Base-by-base conservation (phyloP, 495 filamentous ascomycete genomes). In the Penicillium dipodomyicola region DNA sequence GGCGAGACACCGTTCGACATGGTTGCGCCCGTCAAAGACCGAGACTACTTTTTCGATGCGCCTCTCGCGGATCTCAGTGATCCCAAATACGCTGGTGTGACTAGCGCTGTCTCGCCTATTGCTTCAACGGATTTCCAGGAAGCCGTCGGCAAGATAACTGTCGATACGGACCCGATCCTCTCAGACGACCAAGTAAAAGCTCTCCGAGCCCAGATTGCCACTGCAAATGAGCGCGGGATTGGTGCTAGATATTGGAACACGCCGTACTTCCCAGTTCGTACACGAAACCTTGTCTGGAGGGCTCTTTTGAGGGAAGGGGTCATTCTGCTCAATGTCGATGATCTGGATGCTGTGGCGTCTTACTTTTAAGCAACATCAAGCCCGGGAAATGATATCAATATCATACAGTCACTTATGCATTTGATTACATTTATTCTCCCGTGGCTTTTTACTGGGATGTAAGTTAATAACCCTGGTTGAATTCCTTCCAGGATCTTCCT, bases 311-410 rank as follows among this genome's bases (percentile, higher is more conserved):
- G 73, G 35, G 87, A 90, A 60, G 88, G 88, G 0, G 85, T 87
- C 11, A 82, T 84, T 46, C 71, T 92, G 40, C 70, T 95, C 48
- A 93, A 91, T 71, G 89, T 85, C 0, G 90, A 95, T 75, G 88
- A 94, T 71, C 65, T 95, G 40, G 71, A 81, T 58, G 82, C 73
- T 35, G 84, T 78, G 25, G 68, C 75, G 7, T 60, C 67, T 23
- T 76, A 65, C 32, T 77, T 77, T 39, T 77, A 52, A 39, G 9
- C 12, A 22, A 15, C 8, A 29, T 25, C 27, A n/a, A 14, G 25
- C 27, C 30, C 37, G 8, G 3, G 12, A 51, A 11, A 48, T 32
- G 12, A 29, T 6, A 22, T 39, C 14, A 20, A 46, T 30, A n/a
- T 7, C 19, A 6, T 45, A 32, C 56, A 17, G 27, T 30, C 4